Conservation (phyloP, 176 grass and related monocot species). For the Pharus latifolius region DNA sequence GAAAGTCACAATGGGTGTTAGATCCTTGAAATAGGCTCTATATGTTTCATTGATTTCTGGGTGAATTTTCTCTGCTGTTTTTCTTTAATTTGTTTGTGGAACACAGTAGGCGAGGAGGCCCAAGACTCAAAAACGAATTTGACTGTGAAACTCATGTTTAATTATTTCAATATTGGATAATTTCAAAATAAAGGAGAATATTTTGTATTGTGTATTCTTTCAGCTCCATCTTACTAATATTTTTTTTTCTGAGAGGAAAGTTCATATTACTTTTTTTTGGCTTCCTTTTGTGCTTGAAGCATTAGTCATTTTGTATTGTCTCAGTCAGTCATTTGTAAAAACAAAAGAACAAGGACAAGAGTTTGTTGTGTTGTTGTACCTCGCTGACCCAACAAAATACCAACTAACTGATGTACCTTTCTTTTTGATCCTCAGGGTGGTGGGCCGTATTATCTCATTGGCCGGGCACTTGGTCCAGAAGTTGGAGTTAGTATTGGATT, state of each 20-base stretch:
- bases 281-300: background rate
- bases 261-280: too few relatives aligned
- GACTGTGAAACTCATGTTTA: background rate
- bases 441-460: slow-evolving; percentile 94
- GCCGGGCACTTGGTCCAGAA: slow-evolving; percentile 89
- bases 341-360: background rate
- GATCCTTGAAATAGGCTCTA: background rate
- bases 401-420: background rate
- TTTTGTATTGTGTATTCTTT: background rate
- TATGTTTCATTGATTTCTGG: background rate
- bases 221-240: background rate
- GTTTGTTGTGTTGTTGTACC: background rate
- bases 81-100: background rate
- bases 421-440: slow-evolving; percentile 43
- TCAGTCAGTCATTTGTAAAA: background rate
- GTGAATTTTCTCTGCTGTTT: background rate
- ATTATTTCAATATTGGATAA: background rate
- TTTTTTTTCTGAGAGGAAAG: too few relatives aligned
- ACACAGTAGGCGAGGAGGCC: background rate
- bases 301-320: background rate
- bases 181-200: background rate
- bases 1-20: background rate
- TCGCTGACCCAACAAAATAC: background rate
- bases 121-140: background rate
- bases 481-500: slow-evolving; percentile 97